Conservation (phyloP, 1,284 basidiomycete species). For the Rhodotorula sp. region DNA sequence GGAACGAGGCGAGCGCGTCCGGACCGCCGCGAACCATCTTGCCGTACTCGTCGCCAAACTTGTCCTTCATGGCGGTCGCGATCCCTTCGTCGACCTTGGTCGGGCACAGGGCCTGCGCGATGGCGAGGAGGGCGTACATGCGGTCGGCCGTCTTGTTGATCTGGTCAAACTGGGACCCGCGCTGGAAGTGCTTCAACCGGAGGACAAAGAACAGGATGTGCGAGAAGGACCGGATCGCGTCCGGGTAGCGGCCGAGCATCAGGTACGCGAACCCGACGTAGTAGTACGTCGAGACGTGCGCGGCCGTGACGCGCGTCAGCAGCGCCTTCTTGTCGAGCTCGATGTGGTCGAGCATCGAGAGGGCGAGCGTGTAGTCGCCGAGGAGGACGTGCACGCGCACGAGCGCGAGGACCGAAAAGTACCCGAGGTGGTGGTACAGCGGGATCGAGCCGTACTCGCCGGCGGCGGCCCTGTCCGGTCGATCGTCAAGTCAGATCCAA, state of each 20-base stretch:
- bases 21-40: slow-evolving; percentile 71
- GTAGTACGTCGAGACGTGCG: slow-evolving; percentile 81
- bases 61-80: slow-evolving; percentile 86
- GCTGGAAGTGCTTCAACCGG: slow-evolving; percentile 52
- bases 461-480: slow-evolving; percentile 59
- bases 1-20: slow-evolving; percentile 78
- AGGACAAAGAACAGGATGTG: slow-evolving; percentile 85
- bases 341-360: slow-evolving; percentile 93
- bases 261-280: slow-evolving; percentile 75
- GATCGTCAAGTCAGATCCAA: background rate
- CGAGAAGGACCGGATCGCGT: slow-evolving; percentile 89
- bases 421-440: slow-evolving; percentile 93
- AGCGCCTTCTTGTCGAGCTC: slow-evolving; percentile 84
- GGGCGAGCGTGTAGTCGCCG: slow-evolving; percentile 89
- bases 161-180: slow-evolving; percentile 92
- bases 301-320: slow-evolving; percentile 86
- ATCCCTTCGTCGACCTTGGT: slow-evolving; percentile 87
- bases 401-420: slow-evolving; percentile 93
- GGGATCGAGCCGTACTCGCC: slow-evolving; percentile 89
- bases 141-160: slow-evolving; percentile 96
- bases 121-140: slow-evolving; percentile 94
- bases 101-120: slow-evolving; percentile 88
- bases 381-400: slow-evolving; percentile 92
- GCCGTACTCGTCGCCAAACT: slow-evolving; percentile 83
- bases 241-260: slow-evolving; percentile 88